These are phyloP conservation scores for Neurospora tetrasperma DNA, from an alignment of 495 filamentous ascomycete species.

Conservation along the genomic window DNA sequence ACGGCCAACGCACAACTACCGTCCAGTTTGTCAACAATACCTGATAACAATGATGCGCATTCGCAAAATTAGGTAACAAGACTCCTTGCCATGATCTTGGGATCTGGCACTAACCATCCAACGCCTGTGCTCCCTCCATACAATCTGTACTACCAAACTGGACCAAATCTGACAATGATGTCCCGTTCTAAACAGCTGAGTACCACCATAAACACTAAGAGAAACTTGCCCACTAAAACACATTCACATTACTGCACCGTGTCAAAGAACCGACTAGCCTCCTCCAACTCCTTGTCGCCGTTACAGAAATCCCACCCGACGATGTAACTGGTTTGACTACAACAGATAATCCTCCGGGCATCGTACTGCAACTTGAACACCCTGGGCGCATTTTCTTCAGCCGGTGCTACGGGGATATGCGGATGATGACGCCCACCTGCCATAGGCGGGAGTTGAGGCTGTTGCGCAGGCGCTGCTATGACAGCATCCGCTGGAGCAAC, in stretches of 20 bases:
- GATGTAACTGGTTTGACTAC: constrained; percentile 79
- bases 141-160: neutral
- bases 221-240: neutral
- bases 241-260: constrained; percentile 30
- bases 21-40: neutral
- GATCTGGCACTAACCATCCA: neutral
- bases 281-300: constrained; percentile 73
- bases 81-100: neutral
- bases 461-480: neutral
- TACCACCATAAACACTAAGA: neutral
- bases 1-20: neutral
- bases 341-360: constrained; percentile 85
- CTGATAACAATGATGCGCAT: neutral
- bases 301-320: constrained; percentile 98
- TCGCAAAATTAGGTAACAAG: neutral
- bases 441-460: neutral
- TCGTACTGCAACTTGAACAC: constrained; percentile 99
- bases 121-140: neutral
- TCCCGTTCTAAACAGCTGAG: neutral
- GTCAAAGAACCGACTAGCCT: constrained; percentile 69
- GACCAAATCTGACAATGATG: neutral
- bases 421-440: constrained; percentile 10
- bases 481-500: neutral
- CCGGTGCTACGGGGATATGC: constrained; percentile 10
- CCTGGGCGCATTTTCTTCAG: constrained; percentile 43